Base-by-base conservation (phyloP, 345 rosid species). In the Tarenaya hassleriana region DNA sequence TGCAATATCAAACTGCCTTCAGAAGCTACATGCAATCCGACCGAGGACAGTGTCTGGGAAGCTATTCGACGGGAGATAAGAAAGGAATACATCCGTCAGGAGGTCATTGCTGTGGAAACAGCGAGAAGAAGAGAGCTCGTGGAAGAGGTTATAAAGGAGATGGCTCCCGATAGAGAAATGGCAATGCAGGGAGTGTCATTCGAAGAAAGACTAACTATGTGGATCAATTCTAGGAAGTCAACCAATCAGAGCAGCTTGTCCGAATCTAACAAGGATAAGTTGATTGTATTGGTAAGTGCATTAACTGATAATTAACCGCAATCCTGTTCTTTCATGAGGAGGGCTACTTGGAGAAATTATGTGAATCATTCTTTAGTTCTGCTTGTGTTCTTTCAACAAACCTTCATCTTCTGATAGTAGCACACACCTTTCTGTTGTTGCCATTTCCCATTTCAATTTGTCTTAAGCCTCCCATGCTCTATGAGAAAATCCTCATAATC, bases 61-160 rank as follows among this genome's bases (percentile, higher is more conserved):
- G 57, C 58, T 21, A 7, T 71, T 15, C 64, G 41, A 43, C 56
- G 73, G 1, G 64, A 69, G 41, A 51, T 66, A 0, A 80, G 74
- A 55, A 78, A 81, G 67, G 74, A 59, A 10, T 57, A 61, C 9
- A 72, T 72, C 14, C 62, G 76, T 24, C 71, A 62, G 20, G 78
- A 72, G 64, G 72, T 78, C 50, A 62, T 76, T 5, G 51, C 63
- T 0, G 55, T 60, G 13, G 82, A 71, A 50, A 47, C 63, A 4
- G 41, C 35, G 8, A 55, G 70, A 5, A 67, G 74, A 34, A 57
- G 66, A 44, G 55, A 47, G 27, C 69, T 78, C 10, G 67, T 74
- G 39, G 78, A 65, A 0, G 79, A 78, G 58, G 75, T 76, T 17
- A 50, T 64, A 54, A 59, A 66, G 8, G 84, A 78, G 73, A 58